phyloP scores from a whole-genome alignment of 306 rosid species.

The Medicago lupulina region DNA sequence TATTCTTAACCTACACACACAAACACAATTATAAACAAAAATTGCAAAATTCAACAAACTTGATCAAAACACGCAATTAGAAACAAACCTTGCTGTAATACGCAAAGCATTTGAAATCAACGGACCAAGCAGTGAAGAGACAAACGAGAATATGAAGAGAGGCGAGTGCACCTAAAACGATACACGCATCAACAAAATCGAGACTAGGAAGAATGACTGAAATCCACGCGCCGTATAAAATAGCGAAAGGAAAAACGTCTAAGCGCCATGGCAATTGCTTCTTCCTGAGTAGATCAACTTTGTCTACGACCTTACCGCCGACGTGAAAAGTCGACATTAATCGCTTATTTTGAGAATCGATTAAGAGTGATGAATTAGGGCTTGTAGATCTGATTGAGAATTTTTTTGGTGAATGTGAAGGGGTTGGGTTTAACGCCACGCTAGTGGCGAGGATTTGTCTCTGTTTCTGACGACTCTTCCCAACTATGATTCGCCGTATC shows the following conservation, averaged over 20 bases:
- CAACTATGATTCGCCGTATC: conserved; percentile 16
- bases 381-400: conserved; percentile 36
- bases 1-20: conserved; percentile 67
- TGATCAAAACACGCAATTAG: too few relatives aligned
- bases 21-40: not conserved
- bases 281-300: conserved; percentile 79
- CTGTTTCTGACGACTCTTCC: conserved; percentile 27
- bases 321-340: conserved; percentile 80
- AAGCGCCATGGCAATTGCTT: conserved; percentile 76
- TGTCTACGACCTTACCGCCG: conserved; percentile 92
- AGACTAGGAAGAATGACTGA: conserved; percentile 67
- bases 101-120: conserved; percentile 86
- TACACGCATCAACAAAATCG: conserved; percentile 73
- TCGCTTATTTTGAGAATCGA: not conserved
- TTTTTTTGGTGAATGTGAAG: not conserved
- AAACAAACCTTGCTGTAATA: conserved; percentile 68
- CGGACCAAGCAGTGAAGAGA: conserved; percentile 95
- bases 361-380: conserved; percentile 21
- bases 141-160: conserved; percentile 77
- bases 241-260: conserved; percentile 78
- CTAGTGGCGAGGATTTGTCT: conserved; percentile 31
- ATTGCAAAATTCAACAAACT: too few relatives aligned
- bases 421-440: conserved; percentile 22
- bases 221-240: conserved; percentile 64
- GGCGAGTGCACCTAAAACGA: conserved; percentile 69